Base-by-base conservation (phyloP, 352 stramenopile genomes). In the Phytopythium aichiense region DNA sequence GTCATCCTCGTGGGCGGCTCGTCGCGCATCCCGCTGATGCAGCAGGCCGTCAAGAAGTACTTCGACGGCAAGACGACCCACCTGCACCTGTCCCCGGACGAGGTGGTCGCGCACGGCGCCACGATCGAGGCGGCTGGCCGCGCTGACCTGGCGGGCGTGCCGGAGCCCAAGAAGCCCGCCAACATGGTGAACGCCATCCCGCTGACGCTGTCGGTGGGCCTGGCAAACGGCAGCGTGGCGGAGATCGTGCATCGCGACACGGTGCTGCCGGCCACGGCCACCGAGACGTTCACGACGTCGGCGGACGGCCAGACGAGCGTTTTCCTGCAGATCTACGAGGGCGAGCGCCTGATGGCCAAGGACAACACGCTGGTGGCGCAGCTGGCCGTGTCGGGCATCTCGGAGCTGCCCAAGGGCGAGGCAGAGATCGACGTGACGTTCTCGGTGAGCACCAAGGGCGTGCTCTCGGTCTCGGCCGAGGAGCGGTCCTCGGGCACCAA, bases 1-100 rank as follows among this genome's bases (percentile, higher is more conserved):
- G 79, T 99, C 42, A 94, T 99, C 59, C 84, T 99, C 37, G 92
- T 99, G 15, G 97, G 97, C 54, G 97, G 97, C 55, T 98, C 94
- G 43, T 96, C 96, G 42, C 96, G 98, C 77, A 99, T 99, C 71
- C 98, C 98, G 59, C 98, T 99, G 74, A 71, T 95, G 57, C 86
- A 95, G 68, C 77, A 60, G 54, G 73, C 73, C 35, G 67, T 96
- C 37, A 91, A 91, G 72, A 92, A 91, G 69, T 90, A 82, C 64
- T 96, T 96, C 60, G 84, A 95, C 52, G 84, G 83, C 68, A 91
- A 89, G 68, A 87, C 81, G 56, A 84, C 87, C 46, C 80, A 86
- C 68, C 73, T 89, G 66, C 87, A 94, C 68, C 74, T 96, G 60
- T 92, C 91, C 50, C 89, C 91, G 4, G 92, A 98, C 66, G 91